phyloP scores from a whole-genome alignment of 352 stramenopile species.

The Globisporangium splendens region DNA sequence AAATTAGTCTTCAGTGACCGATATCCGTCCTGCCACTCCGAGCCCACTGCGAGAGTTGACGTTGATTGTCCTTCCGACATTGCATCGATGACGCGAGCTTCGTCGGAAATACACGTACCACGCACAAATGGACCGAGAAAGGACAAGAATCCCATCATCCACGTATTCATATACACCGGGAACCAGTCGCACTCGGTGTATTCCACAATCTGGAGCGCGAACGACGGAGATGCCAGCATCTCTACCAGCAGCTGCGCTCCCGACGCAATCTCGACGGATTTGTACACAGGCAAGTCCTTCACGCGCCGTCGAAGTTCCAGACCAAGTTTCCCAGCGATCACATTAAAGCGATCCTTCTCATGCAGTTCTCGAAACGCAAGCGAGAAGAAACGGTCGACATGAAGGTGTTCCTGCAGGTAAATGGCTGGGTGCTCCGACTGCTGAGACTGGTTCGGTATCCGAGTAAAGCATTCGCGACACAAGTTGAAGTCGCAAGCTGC shows the following conservation, averaged over 20 bases:
- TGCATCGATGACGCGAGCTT: conserved; percentile 44
- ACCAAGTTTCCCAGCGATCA: conserved; percentile 33
- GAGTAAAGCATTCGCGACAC: conserved; percentile 58
- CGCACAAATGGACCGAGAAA: conserved; percentile 66
- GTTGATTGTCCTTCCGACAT: conserved; percentile 21
- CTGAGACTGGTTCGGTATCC: conserved; percentile 45
- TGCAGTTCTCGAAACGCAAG: conserved; percentile 27
- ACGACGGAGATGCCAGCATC: conserved; percentile 32
- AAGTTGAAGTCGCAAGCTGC: conserved; percentile 52
- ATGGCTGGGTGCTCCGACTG: background rate
- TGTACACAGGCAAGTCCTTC: conserved; percentile 51
- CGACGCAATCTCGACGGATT: conserved; percentile 34
- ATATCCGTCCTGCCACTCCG: conserved; percentile 54
- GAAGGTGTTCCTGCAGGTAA: conserved; percentile 5
- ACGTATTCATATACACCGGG: conserved; percentile 35
- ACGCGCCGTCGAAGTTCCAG: conserved; percentile 46
- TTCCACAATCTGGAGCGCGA: conserved; percentile 32
- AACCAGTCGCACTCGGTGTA: conserved; percentile 37
- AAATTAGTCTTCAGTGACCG: conserved; percentile 23
- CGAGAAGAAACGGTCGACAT: conserved; percentile 31
- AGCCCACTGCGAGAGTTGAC: conserved; percentile 26
- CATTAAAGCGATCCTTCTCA: conserved; percentile 6
- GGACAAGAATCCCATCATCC: conserved; percentile 37
- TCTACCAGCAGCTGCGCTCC: conserved; percentile 41
- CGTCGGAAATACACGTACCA: conserved; percentile 62